These are phyloP conservation scores for Beauveria sp. DNA, from an alignment of 2,329 filamentous ascomycete species.

Conservation along the genomic window DNA sequence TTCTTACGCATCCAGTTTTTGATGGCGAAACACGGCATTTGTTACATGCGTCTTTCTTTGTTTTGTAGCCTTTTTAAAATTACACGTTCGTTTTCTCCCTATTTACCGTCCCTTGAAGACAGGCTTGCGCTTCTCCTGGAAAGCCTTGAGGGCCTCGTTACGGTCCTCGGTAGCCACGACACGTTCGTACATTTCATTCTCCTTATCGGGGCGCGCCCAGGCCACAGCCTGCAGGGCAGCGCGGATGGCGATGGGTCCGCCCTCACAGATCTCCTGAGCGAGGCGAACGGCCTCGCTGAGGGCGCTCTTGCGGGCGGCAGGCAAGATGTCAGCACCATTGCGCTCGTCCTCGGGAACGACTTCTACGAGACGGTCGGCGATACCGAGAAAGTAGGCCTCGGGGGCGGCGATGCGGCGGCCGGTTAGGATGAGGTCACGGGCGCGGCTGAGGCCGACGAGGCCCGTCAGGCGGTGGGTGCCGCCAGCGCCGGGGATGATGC, in stretches of 20 bases:
- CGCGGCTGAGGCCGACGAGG: constrained; percentile 70
- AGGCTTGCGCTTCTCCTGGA: constrained; percentile 57
- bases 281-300: constrained; percentile 70
- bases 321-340: constrained; percentile 37
- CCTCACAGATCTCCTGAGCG: constrained; percentile 80
- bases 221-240: constrained; percentile 74
- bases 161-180: constrained; percentile 81
- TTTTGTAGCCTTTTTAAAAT: not conserved
- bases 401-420: constrained; percentile 75
- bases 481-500: constrained; percentile 90
- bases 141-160: constrained; percentile 80
- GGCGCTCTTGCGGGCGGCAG: constrained; percentile 57
- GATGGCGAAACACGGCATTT: not conserved
- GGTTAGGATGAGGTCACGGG: constrained; percentile 85
- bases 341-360: constrained; percentile 52
- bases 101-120: constrained; percentile 47
- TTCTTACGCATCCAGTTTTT: not conserved
- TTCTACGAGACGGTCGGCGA: constrained; percentile 86
- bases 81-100: not conserved
- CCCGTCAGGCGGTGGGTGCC: constrained; percentile 82
- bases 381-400: constrained; percentile 85
- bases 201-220: constrained; percentile 65
- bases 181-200: constrained; percentile 78
- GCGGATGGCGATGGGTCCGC: constrained; percentile 75
- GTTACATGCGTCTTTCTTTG: not conserved